A percentile compares a stretch with the other conserved stretches of the same genome.
phyloP scores from a whole-genome alignment of 768 basidiomycete genomes.

The Termitomyces sp. region DNA sequence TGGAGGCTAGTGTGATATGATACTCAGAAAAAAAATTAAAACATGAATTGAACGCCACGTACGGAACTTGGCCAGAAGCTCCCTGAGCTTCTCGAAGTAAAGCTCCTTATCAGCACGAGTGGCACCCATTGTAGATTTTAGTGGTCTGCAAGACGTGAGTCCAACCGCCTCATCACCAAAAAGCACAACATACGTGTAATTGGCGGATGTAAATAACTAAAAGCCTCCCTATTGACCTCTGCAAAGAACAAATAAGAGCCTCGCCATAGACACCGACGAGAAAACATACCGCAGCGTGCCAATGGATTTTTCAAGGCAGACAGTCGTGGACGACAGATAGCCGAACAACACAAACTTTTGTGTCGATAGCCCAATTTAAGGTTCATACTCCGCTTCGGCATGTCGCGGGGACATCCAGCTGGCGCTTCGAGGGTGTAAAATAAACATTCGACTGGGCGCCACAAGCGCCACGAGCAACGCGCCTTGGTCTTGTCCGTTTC shows the following conservation, averaged over 20 bases:
- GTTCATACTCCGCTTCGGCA: constrained; percentile 26
- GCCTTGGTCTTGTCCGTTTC: constrained; percentile 18
- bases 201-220: constrained; percentile 30
- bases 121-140: constrained; percentile 74
- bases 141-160: constrained; percentile 12
- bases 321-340: constrained; percentile 26
- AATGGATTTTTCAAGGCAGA: constrained; percentile 95
- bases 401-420: constrained; percentile 7
- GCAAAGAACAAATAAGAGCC: background rate
- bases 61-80: constrained; percentile 89
- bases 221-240: constrained; percentile 91
- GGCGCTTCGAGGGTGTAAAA: no score
- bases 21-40: background rate
- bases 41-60: constrained; percentile 25
- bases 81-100: constrained; percentile 93
- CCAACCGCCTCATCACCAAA: background rate
- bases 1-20: constrained; percentile 59
- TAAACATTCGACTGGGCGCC: constrained; percentile 3
- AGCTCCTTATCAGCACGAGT: constrained; percentile 83
- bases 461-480: constrained; percentile 15
- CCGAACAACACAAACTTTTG: constrained; percentile 18
- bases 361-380: constrained; percentile 30
- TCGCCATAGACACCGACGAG: background rate
- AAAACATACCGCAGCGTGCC: constrained; percentile 64
- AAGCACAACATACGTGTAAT: constrained; percentile 10